phyloP scores from a whole-genome alignment of 192 early-diverging fungal species.

The Lunasporangiospora selenospora region DNA sequence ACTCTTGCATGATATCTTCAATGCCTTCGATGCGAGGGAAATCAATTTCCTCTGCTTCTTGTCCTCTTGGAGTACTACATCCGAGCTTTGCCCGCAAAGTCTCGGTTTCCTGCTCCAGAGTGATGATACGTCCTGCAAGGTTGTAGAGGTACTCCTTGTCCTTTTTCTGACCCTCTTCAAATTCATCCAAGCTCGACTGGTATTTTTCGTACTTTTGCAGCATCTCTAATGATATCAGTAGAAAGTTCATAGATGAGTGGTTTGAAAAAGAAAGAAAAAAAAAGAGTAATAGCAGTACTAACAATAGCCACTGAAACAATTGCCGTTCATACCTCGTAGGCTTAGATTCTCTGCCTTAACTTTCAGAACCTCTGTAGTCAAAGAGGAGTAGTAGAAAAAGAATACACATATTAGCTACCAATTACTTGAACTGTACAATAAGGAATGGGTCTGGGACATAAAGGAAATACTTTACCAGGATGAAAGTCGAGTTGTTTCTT shows the following conservation, averaged over 20 bases:
- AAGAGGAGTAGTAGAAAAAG: not conserved
- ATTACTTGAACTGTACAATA: not conserved
- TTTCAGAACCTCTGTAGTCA: constrained; percentile 24
- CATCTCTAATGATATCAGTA: constrained; percentile 32
- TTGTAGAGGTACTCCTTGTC: constrained; percentile 36
- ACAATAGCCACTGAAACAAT: not conserved
- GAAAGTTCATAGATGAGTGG: not conserved
- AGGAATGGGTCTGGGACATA: not conserved
- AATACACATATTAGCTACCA: not conserved
- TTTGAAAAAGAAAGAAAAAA: not conserved
- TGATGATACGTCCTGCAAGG: constrained; percentile 21
- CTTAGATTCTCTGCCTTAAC: constrained; percentile 42
- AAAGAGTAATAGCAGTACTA: not conserved
- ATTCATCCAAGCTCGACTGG: constrained; percentile 30
- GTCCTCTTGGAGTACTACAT: constrained; percentile 13
- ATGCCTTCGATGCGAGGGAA: constrained; percentile 30
- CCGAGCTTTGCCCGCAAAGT: constrained; percentile 16
- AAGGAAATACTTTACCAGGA: constrained; percentile 30
- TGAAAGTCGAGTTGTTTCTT: constrained; percentile 43
- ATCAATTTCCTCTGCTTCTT: constrained; percentile 26
- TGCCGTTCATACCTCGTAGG: constrained; percentile 35
- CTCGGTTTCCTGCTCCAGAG: constrained; percentile 29
- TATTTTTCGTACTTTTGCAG: constrained; percentile 35
- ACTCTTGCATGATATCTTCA: constrained; percentile 44
- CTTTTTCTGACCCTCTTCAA: constrained; percentile 32